Base-by-base conservation (phyloP, 108 stramenopile genomes). In the Nitzschia palea region DNA sequence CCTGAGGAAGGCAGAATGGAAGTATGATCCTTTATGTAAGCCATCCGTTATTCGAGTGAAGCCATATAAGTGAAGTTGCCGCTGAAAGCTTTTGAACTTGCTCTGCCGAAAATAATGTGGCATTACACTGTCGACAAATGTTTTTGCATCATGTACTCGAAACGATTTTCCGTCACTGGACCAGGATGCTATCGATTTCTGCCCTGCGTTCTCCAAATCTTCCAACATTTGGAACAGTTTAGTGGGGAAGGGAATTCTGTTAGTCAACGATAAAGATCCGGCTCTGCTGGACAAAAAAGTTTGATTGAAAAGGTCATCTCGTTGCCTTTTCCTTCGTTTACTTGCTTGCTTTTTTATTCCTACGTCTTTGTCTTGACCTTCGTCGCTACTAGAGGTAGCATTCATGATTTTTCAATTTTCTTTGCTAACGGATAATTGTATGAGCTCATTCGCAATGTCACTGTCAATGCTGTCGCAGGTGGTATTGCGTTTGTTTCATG, bases 51-150 rank as follows among this genome's bases (percentile, higher is more conserved):
- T 44, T 36, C 87, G 69, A 37, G 64, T 36, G 29, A 62, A 62
- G 27, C 25, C 42, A 60, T 93, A 93, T 3, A 93, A 68, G 66
- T 97, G 92, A 31, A 97, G 74, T 75, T 97, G 94, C 25, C 96
- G 62, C 63, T 95, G 93, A 63, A 97, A 94, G 47, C 84, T 85
- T 23, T 83, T 79, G 61, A 83, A 78, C 56, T 84, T 86, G 35
- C 79, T 81, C 61, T 85, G 87, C 22, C 76, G 75, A 62, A 96
- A 96, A 77, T 90, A 91, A 10, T 64, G 50, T 6, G 90, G 93
- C 80, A 97, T 77, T 34, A 94, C 35, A 25, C 76, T 42, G 18
- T 62, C 47, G 27, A 81, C 74, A 52, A 91, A 91, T 20, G 59
- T 53, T n/a, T 78, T 64, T 2, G 80, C 73, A 8, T 87, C 73